Conservation (phyloP, 2,329 filamentous ascomycete species). For the Nigrospora sphaerica region DNA sequence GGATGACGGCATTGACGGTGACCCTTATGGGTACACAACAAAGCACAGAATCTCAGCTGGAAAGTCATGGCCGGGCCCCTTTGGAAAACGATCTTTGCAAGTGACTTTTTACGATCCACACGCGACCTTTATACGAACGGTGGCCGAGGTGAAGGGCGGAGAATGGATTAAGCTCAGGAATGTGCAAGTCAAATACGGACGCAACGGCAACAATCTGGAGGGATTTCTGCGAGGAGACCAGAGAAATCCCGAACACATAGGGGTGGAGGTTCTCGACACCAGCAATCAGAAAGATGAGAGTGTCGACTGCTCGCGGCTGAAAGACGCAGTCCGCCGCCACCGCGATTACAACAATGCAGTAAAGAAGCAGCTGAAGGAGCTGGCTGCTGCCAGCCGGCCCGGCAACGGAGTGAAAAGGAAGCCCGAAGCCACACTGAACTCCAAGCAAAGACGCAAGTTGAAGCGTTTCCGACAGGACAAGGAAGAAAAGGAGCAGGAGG, state of each 20-base stretch:
- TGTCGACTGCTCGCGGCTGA: conserved; percentile 28
- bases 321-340: conserved; percentile 56
- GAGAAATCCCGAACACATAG: conserved; percentile 37
- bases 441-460: conserved; percentile 18
- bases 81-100: conserved; percentile 63
- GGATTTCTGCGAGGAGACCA: conserved; percentile 62
- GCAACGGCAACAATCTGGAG: conserved; percentile 53
- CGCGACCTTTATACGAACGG: conserved; percentile 42
- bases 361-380: conserved; percentile 16
- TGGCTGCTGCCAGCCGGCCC: conserved; percentile 5
- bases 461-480: conserved; percentile 17
- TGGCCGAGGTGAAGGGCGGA: conserved; percentile 44
- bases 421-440: conserved; percentile 9
- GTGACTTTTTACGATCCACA: conserved; percentile 67
- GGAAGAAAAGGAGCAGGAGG: not conserved
- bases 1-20: conserved; percentile 35
- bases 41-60: conserved; percentile 18
- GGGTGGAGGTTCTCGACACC: conserved; percentile 44
- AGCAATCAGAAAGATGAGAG: conserved; percentile 34
- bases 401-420: conserved; percentile 12
- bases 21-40: conserved; percentile 47
- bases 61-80: conserved; percentile 64
- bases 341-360: conserved; percentile 49
- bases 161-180: conserved; percentile 64
- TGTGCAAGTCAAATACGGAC: conserved; percentile 58